Base-by-base conservation (phyloP, 345 rosid genomes). In the Eucalyptus pauciflora region DNA sequence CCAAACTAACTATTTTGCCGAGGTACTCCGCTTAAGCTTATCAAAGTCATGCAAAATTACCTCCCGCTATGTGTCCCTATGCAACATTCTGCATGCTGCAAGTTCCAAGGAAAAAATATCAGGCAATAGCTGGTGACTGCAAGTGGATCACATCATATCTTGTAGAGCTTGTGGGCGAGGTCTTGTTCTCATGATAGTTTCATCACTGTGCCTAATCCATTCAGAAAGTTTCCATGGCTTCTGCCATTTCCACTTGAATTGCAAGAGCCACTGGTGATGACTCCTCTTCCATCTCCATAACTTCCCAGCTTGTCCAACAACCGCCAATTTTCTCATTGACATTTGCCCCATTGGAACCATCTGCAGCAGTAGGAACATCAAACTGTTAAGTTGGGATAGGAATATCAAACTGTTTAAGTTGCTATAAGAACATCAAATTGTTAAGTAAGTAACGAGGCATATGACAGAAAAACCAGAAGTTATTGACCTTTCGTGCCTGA, bases 211-310 rank as follows among this genome's bases (percentile, higher is more conserved):
- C 90, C 96, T 94, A 85, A 98, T 98, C 96, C 92, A 93, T 92
- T 97, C 99, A 33, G 99, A 98, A 88, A 98, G 96, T 92, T 96
- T 96, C 99, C 99, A 98, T 81, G 99, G 99, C 93, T 98, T 98
- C 93, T 98, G 99, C 99, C 99, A 98, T 92, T 98, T 98, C 98
- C 98, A 98, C 92, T 98, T 98, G 94, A 96, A 98, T 88, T 98
- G 99, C 91, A 98, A 91, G 62, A 95, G 96, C 99, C 99, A 98
- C 86, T 95, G 98, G 91, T 97, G 99, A 93, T 98, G 99, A 90
- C 99, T 95, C 93, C 99, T 96, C 92, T 98, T 98, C 99, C 99
- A 98, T 94, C 99, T 97, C 99, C 99, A 97, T 86, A 98, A 94
- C 91, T 95, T 98, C 89, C 99, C 99, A 89, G 96, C 94, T 91